A percentile compares a stretch with the other conserved stretches of the same genome.
Evolutionary conservation across 2,329 filamentous ascomycete species (phyloP).

Genomic region (Fusarium aywerte): DNA sequence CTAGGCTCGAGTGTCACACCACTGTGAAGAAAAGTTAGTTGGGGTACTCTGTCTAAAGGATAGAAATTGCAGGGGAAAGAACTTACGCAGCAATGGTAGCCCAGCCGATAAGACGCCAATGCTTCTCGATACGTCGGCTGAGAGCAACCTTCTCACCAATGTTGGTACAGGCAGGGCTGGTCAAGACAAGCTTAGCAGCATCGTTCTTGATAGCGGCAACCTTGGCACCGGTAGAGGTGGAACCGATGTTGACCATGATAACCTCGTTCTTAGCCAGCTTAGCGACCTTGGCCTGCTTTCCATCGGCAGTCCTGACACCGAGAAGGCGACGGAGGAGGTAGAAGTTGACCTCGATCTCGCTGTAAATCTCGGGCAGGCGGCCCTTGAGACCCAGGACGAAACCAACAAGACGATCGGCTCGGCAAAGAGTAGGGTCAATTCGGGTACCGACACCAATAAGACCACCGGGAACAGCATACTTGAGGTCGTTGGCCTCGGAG

Average conservation of each 20-base stretch:
- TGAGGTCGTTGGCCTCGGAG: conserved; percentile 97
- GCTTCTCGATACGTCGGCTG: conserved; percentile 97
- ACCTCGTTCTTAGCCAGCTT: conserved; percentile 99
- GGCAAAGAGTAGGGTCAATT: conserved; percentile 96
- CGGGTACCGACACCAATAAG: conserved; percentile 98
- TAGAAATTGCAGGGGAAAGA: not conserved
- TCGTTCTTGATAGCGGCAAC: conserved; percentile 97
- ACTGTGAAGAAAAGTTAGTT: conserved; percentile 49
- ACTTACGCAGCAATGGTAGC: conserved; percentile 79
- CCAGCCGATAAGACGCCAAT: conserved; percentile 96
- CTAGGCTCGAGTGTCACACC: conserved; percentile 66
- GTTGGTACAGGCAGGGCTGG: conserved; percentile 94
- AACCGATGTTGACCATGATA: conserved; percentile 99
- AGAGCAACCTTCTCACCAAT: conserved; percentile 98
- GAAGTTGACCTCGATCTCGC: conserved; percentile 99
- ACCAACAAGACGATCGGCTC: conserved; percentile 98
- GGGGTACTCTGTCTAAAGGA: not conserved
- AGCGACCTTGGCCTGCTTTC: conserved; percentile 99
- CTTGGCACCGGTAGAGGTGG: conserved; percentile 96
- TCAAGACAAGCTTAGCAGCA: conserved; percentile 93
- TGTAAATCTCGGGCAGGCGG: conserved; percentile 94
- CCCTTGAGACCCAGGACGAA: conserved; percentile 97
- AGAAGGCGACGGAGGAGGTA: conserved; percentile 94
- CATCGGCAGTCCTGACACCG: conserved; percentile 96
- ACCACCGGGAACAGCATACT: conserved; percentile 97